Conservation (phyloP, 192 early-diverging fungal genomes). For the Lunasporangiospora selenospora region DNA sequence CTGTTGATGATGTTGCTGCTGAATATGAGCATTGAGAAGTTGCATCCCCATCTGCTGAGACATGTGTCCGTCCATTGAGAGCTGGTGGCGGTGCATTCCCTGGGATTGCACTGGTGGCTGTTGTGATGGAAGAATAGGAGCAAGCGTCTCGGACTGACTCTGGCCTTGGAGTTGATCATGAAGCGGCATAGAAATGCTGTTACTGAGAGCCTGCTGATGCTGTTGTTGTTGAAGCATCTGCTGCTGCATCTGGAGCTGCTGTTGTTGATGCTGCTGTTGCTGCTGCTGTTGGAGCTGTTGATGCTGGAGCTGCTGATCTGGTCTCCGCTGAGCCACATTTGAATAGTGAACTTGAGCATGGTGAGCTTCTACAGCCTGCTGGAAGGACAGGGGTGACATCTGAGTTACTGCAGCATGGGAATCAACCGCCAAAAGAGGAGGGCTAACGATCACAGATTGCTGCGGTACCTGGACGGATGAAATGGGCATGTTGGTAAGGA, state of each 20-base stretch:
- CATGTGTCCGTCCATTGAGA: conserved; percentile 26
- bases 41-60: conserved; percentile 24
- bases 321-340: conserved; percentile 10
- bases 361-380: conserved; percentile 11
- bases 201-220: conserved; percentile 18
- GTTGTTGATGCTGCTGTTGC: conserved; percentile 12
- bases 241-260: conserved; percentile 9
- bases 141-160: conserved; percentile 8
- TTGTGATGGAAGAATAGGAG: conserved; percentile 44
- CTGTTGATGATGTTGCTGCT: conserved; percentile 21
- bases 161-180: conserved; percentile 13
- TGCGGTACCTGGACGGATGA: neutral
- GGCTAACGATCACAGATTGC: conserved; percentile 11
- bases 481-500: neutral
- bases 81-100: conserved; percentile 32
- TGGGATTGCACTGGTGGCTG: conserved; percentile 10
- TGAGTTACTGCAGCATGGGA: no score
- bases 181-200: neutral
- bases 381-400: conserved; percentile 20
- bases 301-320: neutral
- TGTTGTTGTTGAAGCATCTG: conserved; percentile 14
- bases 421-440: conserved; percentile 3
- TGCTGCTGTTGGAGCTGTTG: conserved; percentile 4
- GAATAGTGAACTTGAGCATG: conserved; percentile 12
- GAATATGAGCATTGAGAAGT: conserved; percentile 27